Evolutionary conservation across 2,329 filamentous ascomycete genomes (phyloP).

Genomic region (Talaromyces sp.): DNA sequence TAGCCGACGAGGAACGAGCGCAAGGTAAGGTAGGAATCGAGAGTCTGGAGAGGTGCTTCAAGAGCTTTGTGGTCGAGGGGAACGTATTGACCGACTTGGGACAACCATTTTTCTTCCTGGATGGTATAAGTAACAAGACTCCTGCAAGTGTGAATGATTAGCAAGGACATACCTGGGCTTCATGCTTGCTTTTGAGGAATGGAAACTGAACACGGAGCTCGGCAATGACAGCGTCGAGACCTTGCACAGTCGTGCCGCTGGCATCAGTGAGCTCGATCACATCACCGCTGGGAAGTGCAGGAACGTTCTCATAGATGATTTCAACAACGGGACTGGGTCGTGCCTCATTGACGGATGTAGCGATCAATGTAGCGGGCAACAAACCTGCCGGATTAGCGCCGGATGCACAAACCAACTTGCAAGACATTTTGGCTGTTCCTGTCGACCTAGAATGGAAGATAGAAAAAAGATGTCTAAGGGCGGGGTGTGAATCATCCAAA

Average conservation of each 20-base stretch:
- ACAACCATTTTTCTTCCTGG: conserved; percentile 54
- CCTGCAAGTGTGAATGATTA: neutral
- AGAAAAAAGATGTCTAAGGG: conserved; percentile 4
- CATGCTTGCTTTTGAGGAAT: conserved; percentile 36
- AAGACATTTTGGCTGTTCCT: conserved; percentile 28
- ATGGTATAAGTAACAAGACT: neutral
- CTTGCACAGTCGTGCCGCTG: conserved; percentile 30
- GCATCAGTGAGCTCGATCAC: conserved; percentile 32
- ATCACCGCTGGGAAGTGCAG: conserved; percentile 32
- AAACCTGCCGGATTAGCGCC: conserved; percentile 40
- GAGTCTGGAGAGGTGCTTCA: conserved; percentile 67
- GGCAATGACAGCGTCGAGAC: conserved; percentile 30
- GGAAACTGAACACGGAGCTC: conserved; percentile 35
- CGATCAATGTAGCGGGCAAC: conserved; percentile 41
- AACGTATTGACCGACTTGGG: conserved; percentile 50
- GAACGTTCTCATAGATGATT: conserved; percentile 39
- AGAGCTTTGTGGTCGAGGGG: conserved; percentile 75
- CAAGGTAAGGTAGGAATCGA: conserved; percentile 83
- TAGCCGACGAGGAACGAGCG: conserved; percentile 84
- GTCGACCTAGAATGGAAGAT: neutral
- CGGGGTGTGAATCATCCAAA: conserved; percentile 14
- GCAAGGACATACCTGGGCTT: conserved; percentile 33
- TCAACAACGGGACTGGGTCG: conserved; percentile 33
- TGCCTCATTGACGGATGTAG: conserved; percentile 39
- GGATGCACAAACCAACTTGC: conserved; percentile 36